These are phyloP conservation scores for Schizochytrium sp. DNA, from an alignment of 108 stramenopile genomes.

Conservation along the genomic window DNA sequence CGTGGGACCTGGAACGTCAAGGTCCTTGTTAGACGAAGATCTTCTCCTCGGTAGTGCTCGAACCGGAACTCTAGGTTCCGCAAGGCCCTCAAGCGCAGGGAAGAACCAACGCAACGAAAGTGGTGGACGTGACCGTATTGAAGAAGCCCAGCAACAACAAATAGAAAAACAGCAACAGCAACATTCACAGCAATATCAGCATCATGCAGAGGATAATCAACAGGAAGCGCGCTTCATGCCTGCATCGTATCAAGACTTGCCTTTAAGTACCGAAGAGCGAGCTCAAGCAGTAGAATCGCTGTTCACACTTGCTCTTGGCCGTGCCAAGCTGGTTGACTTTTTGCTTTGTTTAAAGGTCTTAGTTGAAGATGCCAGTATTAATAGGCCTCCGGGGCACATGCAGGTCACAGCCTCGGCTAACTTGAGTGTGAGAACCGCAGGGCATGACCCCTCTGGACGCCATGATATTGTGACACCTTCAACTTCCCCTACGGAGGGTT, in stretches of 20 bases:
- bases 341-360: slow-evolving; percentile 68
- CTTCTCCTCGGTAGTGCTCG: background rate
- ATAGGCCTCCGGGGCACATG: background rate
- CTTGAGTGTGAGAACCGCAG: background rate
- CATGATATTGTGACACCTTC: slow-evolving; percentile 30
- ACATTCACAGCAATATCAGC: background rate
- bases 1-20: slow-evolving; percentile 61
- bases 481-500: slow-evolving; percentile 61
- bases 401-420: background rate
- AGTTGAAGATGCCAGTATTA: slow-evolving; percentile 14
- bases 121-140: background rate
- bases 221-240: no score
- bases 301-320: slow-evolving; percentile 62
- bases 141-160: no score
- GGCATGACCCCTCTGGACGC: background rate
- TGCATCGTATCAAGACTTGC: background rate
- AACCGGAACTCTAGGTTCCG: slow-evolving; percentile 23
- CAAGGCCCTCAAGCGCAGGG: slow-evolving; percentile 45
- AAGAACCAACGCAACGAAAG: background rate
- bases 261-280: slow-evolving; percentile 55
- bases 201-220: background rate
- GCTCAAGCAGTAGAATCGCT: slow-evolving; percentile 61
- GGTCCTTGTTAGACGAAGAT: slow-evolving; percentile 32
- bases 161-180: background rate
- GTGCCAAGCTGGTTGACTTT: slow-evolving; percentile 66